Percentiles rank a stretch among this genome's conserved stretches.
Conservation (phyloP, 176 grass and related monocot genomes). For the Eleusine indica region DNA sequence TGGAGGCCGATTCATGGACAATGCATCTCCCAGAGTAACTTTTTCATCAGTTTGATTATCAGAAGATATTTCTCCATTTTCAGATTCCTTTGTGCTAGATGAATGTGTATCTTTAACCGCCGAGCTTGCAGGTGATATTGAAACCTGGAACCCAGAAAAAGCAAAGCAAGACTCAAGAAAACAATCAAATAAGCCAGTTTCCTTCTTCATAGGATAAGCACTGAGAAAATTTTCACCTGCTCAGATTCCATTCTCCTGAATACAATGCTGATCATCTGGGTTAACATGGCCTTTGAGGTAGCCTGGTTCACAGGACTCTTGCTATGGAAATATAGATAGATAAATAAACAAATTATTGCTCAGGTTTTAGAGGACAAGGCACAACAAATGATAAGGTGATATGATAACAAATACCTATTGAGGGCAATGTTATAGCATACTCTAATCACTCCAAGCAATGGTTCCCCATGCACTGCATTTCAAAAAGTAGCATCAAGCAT, state of each 20-base stretch:
- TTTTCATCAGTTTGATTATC: conserved; percentile 72
- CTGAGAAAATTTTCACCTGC: conserved; percentile 48
- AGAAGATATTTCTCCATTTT: conserved; percentile 75
- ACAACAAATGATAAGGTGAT: conserved; percentile 31
- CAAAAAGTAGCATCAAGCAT: conserved; percentile 33
- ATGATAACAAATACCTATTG: conserved; percentile 74
- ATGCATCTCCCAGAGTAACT: conserved; percentile 72
- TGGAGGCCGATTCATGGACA: conserved; percentile 61
- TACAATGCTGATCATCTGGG: conserved; percentile 99
- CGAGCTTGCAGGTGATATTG: conserved; percentile 48
- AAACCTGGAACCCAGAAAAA: conserved; percentile 55
- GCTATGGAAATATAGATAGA: conserved; percentile 55
- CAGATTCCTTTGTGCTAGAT: conserved; percentile 59
- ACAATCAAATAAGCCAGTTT: conserved; percentile 18
- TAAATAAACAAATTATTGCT: conserved; percentile 43
- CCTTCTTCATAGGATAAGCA: conserved; percentile 26
- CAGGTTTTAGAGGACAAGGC: conserved; percentile 28
- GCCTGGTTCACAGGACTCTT: conserved; percentile 98
- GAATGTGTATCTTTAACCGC: conserved; percentile 53
- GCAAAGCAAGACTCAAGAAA: conserved; percentile 29
- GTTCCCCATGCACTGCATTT: conserved; percentile 94
- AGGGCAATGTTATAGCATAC: conserved; percentile 99
- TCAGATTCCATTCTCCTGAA: conserved; percentile 96
- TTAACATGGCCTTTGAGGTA: conserved; percentile 99
- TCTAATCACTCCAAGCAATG: conserved; percentile 96